Percentiles rank a stretch among this genome's conserved stretches.
These are phyloP conservation scores for Miscanthus lutarioriparius DNA, from an alignment of 176 grass and related monocot genomes.

Conservation along the genomic window DNA sequence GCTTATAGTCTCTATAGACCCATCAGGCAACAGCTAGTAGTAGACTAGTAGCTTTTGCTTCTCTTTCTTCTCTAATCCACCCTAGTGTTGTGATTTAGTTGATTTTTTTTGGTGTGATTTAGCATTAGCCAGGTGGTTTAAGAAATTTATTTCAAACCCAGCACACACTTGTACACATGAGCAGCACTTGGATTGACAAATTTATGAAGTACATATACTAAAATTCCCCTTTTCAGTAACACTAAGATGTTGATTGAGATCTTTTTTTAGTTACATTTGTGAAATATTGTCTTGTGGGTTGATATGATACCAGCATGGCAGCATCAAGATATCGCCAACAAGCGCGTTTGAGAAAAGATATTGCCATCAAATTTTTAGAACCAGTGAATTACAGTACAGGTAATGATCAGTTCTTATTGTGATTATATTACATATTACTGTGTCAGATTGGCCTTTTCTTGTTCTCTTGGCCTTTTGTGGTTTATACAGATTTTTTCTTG, in stretches of 20 bases:
- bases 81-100: not conserved
- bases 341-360: too few relatives aligned
- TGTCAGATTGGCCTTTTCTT: not conserved
- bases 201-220: not conserved
- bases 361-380: not conserved
- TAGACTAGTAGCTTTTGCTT: not conserved
- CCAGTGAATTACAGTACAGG: not conserved
- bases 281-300: not conserved
- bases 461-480: not conserved
- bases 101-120: too few relatives aligned
- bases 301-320: not conserved
- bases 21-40: not conserved
- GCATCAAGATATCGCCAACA: not conserved
- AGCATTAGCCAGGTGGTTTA: not conserved
- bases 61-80: not conserved
- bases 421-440: not conserved
- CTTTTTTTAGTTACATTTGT: not conserved
- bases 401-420: not conserved
- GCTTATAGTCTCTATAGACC: not conserved
- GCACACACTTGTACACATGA: not conserved
- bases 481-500: not conserved
- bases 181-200: not conserved
- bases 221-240: not conserved
- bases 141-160: too few relatives aligned
- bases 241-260: not conserved